Conservation (phyloP, 345 rosid species). For the Linum lewisii region DNA sequence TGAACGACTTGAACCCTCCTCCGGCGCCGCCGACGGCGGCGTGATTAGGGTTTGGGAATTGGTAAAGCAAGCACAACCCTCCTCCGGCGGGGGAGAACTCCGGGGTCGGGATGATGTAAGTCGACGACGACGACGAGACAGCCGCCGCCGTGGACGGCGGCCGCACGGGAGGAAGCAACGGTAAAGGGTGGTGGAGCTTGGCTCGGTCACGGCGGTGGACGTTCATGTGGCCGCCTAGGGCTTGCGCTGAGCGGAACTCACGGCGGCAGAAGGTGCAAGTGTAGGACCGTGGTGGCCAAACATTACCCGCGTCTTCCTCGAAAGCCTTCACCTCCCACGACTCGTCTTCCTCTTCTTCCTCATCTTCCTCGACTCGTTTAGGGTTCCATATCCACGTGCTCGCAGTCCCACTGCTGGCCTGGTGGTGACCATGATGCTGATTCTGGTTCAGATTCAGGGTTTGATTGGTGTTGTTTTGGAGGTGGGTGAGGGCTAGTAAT, state of each 20-base stretch:
- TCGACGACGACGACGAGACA: slow-evolving; percentile 23
- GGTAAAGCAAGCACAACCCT: slow-evolving; percentile 56
- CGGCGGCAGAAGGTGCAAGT: slow-evolving; percentile 87
- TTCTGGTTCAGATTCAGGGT: background rate
- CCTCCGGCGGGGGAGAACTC: slow-evolving; percentile 35
- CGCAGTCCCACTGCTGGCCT: slow-evolving; percentile 7
- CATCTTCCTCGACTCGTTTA: slow-evolving; percentile 32
- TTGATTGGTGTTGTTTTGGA: slow-evolving; percentile 10
- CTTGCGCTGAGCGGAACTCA: slow-evolving; percentile 95
- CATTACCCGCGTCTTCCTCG: slow-evolving; percentile 63
- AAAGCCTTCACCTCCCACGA: slow-evolving; percentile 96
- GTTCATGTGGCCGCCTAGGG: slow-evolving; percentile 98
- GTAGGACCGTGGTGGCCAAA: slow-evolving; percentile 95
- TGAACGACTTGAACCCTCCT: no score
- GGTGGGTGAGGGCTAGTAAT: slow-evolving; percentile 30
- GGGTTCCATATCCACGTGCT: slow-evolving; percentile 67
- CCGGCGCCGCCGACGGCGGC: background rate
- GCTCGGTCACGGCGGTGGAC: slow-evolving; percentile 96
- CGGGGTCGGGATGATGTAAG: slow-evolving; percentile 34
- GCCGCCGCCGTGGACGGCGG: slow-evolving; percentile 6
- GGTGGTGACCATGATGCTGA: background rate
- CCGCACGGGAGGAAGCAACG: background rate
- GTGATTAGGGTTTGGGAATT: slow-evolving; percentile 52
- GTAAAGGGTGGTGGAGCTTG: slow-evolving; percentile 51
- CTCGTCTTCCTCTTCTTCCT: slow-evolving; percentile 64